phyloP scores from a whole-genome alignment of 495 filamentous ascomycete genomes.

The Daldinia childiae region DNA sequence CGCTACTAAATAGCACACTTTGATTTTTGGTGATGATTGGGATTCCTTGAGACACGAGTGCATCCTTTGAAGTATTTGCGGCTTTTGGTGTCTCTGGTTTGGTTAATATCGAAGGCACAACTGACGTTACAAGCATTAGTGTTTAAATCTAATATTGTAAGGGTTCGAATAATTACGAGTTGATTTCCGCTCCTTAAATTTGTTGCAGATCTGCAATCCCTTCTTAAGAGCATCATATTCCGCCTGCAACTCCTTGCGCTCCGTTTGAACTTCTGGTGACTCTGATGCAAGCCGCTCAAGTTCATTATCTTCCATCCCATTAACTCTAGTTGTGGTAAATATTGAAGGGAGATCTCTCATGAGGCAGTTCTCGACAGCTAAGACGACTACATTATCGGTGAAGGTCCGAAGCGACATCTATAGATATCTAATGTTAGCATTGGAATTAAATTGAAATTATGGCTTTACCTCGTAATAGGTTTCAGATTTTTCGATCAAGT shows the following conservation, averaged over 20 bases:
- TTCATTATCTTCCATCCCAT: slow-evolving; percentile 37
- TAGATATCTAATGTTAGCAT: background rate
- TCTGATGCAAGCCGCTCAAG: slow-evolving; percentile 36
- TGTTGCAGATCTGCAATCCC: slow-evolving; percentile 43
- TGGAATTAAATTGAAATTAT: too few species aligned
- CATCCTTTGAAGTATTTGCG: too few species aligned
- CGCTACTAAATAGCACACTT: too few species aligned
- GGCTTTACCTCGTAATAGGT: slow-evolving; percentile 47
- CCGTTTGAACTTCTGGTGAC: slow-evolving; percentile 24
- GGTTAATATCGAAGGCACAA: too few species aligned
- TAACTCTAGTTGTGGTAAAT: slow-evolving; percentile 25
- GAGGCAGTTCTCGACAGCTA: slow-evolving; percentile 47
- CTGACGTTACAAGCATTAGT: too few species aligned
- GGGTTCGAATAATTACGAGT: too few species aligned
- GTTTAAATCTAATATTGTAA: too few species aligned
- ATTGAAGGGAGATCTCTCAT: slow-evolving; percentile 39
- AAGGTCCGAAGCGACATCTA: slow-evolving; percentile 50
- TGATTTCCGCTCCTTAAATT: slow-evolving; percentile 17
- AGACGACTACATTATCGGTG: slow-evolving; percentile 49
- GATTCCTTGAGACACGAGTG: too few species aligned
- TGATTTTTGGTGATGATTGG: too few species aligned
- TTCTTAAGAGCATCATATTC: slow-evolving; percentile 39
- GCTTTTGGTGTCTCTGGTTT: too few species aligned
- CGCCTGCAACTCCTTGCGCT: slow-evolving; percentile 28
- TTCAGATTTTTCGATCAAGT: slow-evolving; percentile 48